Conservation (phyloP, 2,329 filamentous ascomycete species). For the Blastomyces parvus region DNA sequence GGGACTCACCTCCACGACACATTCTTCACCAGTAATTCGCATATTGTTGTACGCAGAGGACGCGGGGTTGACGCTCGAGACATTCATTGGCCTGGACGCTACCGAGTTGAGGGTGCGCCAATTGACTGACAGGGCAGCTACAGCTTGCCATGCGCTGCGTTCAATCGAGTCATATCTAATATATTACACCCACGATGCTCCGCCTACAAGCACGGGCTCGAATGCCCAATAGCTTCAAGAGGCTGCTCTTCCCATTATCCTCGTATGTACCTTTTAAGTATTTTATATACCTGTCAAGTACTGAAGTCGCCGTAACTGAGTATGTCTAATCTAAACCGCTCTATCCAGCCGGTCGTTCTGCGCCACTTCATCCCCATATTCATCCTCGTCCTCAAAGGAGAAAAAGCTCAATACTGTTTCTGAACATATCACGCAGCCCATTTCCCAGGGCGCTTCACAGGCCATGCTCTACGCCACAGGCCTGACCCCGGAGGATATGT, state of each 20-base stretch:
- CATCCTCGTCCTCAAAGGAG: slow-evolving; percentile 13
- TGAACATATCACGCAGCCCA: slow-evolving; percentile 80
- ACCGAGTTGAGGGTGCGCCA: neutral
- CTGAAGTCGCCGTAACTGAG: neutral
- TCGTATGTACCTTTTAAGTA: slow-evolving; percentile 9
- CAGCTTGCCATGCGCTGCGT: neutral
- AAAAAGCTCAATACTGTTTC: slow-evolving; percentile 70
- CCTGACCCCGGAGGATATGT: slow-evolving; percentile 74
- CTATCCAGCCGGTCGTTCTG: slow-evolving; percentile 3
- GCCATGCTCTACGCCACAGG: slow-evolving; percentile 98
- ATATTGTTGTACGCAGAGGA: neutral
- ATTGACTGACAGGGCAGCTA: neutral
- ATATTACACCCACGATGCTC: slow-evolving; percentile 11
- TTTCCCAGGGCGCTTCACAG: slow-evolving; percentile 95
- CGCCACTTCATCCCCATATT: slow-evolving; percentile 9
- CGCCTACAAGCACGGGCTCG: slow-evolving; percentile 10
- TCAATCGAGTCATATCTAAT: neutral
- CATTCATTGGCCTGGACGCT: neutral
- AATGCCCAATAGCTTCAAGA: slow-evolving; percentile 10
- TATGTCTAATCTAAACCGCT: neutral
- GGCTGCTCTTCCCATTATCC: slow-evolving; percentile 8
- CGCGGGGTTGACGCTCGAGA: neutral
- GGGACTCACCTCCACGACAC: neutral
- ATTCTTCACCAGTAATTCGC: neutral
- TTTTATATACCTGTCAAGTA: neutral